phyloP scores from a whole-genome alignment of 116 monocot genomes.

The Thalassia testudinum region DNA sequence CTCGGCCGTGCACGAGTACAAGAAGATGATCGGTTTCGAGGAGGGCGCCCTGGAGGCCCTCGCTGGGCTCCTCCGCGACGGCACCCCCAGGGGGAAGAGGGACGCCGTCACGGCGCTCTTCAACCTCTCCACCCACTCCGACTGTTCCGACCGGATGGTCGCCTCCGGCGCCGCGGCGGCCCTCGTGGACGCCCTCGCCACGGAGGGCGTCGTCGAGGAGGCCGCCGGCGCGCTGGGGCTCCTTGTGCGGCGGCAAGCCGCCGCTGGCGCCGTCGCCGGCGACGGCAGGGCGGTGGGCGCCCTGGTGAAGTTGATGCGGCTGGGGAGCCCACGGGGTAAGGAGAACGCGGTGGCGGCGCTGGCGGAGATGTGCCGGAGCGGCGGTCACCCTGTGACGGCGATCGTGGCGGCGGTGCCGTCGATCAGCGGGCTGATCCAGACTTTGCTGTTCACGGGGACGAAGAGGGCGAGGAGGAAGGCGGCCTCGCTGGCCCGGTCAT shows the following conservation, averaged over 20 bases:
- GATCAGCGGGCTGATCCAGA: conserved; percentile 37
- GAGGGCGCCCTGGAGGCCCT: conserved; percentile 39
- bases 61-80: conserved; percentile 29
- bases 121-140: conserved; percentile 58
- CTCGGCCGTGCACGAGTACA: conserved; percentile 66
- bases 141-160: conserved; percentile 30
- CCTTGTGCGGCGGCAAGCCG: conserved; percentile 26
- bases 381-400: conserved; percentile 21
- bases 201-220: conserved; percentile 60
- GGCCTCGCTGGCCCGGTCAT: conserved; percentile 38
- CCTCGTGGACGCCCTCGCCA: conserved; percentile 27
- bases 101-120: conserved; percentile 78
- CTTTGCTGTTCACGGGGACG: conserved; percentile 46
- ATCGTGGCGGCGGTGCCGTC: conserved; percentile 33
- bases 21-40: conserved; percentile 48
- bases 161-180: conserved; percentile 41
- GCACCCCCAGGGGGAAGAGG: conserved; percentile 54
- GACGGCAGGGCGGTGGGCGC: conserved; percentile 15
- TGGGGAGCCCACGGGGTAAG: conserved; percentile 62
- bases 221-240: conserved; percentile 60
- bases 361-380: conserved; percentile 56
- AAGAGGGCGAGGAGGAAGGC: conserved; percentile 71
- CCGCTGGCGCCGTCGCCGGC: conserved; percentile 16
- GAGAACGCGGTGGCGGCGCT: conserved; percentile 77
- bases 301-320: conserved; percentile 34